Conservation (phyloP, 2,329 filamentous ascomycete species). For the Setomelanomma holmii region DNA sequence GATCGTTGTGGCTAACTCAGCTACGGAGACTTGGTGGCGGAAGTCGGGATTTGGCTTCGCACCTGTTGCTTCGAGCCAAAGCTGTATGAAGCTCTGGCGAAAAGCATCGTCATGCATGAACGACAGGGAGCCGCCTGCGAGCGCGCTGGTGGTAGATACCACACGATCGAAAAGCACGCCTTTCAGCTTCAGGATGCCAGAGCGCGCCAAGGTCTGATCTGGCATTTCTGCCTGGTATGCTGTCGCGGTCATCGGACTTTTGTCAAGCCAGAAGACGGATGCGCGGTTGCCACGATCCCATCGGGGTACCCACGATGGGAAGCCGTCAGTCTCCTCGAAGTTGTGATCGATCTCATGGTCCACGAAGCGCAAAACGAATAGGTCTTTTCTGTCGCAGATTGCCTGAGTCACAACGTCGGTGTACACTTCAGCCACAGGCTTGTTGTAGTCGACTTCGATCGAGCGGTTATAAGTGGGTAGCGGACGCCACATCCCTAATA, state of each 20-base stretch:
- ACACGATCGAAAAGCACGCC: not conserved
- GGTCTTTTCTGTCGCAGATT: not conserved
- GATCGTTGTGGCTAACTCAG: not conserved
- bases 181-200: not conserved
- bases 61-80: not conserved
- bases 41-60: not conserved
- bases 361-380: not conserved
- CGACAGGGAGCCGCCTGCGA: not conserved
- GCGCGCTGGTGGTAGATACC: not conserved
- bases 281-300: not conserved
- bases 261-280: not conserved
- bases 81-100: not conserved
- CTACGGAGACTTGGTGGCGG: not conserved
- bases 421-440: not conserved
- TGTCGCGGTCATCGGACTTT: not conserved
- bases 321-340: not conserved
- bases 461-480: not conserved
- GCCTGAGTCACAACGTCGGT: not conserved
- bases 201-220: not conserved
- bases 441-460: not conserved
- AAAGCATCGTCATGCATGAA: not conserved
- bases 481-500: not conserved
- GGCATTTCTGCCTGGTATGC: not conserved
- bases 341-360: not conserved
- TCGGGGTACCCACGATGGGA: slow-evolving; percentile 1